A percentile compares a stretch with the other conserved stretches of the same genome.
phyloP scores from a whole-genome alignment of 352 stramenopile species.

The Phytopythium ostracodes region DNA sequence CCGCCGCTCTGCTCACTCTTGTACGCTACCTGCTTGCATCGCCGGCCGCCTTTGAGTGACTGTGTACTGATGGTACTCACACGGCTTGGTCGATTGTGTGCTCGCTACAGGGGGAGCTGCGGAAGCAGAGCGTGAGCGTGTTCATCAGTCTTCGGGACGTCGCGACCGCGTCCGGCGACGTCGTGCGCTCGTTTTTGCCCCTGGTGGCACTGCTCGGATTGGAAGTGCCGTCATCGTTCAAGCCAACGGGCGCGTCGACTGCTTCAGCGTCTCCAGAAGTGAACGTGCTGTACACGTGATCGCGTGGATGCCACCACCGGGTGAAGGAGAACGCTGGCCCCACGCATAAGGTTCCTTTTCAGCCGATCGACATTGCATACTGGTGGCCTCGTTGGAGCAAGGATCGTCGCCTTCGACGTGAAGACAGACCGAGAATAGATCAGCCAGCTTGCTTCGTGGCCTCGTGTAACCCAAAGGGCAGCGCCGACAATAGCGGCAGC shows the following conservation, averaged over 20 bases:
- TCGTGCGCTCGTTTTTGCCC: constrained; percentile 43
- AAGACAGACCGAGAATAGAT: background rate
- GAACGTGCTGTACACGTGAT: constrained; percentile 62
- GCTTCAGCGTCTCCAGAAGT: constrained; percentile 4
- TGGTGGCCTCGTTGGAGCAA: background rate
- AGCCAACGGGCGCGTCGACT: constrained; percentile 3
- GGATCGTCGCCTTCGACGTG: background rate
- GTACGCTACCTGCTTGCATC: constrained; percentile 20
- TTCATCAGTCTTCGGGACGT: constrained; percentile 55
- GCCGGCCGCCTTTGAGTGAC: background rate
- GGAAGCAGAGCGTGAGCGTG: constrained; percentile 41
- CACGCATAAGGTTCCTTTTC: background rate
- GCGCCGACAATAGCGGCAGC: background rate
- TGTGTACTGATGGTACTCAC: background rate
- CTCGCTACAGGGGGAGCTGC: constrained; percentile 39
- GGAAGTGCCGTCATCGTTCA: constrained; percentile 35
- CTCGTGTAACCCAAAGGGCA: background rate
- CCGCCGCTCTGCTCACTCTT: constrained; percentile 55
- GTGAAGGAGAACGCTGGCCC: background rate
- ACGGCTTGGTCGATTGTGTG: background rate
- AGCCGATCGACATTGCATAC: background rate
- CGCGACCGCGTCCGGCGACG: constrained; percentile 30
- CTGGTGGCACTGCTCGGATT: constrained; percentile 28
- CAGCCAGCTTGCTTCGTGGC: background rate
- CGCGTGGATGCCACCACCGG: background rate